Conservation (phyloP, 805 yeast species). For the Zygoascus flipseniorum region DNA sequence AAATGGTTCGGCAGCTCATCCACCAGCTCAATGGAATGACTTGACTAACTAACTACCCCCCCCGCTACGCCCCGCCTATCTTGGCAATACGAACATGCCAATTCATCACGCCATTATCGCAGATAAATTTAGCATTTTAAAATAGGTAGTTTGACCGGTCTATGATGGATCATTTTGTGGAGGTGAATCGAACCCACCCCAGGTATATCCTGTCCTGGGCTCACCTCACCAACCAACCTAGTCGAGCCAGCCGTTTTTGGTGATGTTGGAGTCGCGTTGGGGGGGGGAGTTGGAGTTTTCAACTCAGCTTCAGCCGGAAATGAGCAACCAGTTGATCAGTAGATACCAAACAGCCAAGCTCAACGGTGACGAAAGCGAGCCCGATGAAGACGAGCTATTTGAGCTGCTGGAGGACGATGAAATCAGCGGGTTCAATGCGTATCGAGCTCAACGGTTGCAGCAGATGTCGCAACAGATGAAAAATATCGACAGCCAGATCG, state of each 20-base stretch:
- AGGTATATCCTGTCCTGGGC: too few relatives aligned
- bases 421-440: conserved; percentile 37
- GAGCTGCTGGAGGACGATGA: conserved; percentile 31
- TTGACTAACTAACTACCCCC: too few relatives aligned
- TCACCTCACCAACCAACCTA: too few relatives aligned
- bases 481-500: conserved; percentile 28
- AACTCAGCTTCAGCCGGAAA: neutral
- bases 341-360: neutral
- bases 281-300: neutral
- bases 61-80: neutral
- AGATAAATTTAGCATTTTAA: too few relatives aligned
- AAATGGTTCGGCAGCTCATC: neutral
- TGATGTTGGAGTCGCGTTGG: neutral
- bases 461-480: conserved; percentile 41
- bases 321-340: neutral
- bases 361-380: conserved; percentile 3
- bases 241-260: too few relatives aligned
- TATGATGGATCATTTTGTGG: neutral
- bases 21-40: neutral
- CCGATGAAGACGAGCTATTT: conserved; percentile 21
- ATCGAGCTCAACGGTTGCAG: conserved; percentile 56
- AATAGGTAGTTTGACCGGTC: too few relatives aligned
- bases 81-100: too few relatives aligned
- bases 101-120: too few relatives aligned
- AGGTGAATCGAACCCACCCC: neutral